Percentiles rank a stretch among this genome's conserved stretches.
phyloP scores from a whole-genome alignment of 305 asterid species.

The Fraxinus albicans region DNA sequence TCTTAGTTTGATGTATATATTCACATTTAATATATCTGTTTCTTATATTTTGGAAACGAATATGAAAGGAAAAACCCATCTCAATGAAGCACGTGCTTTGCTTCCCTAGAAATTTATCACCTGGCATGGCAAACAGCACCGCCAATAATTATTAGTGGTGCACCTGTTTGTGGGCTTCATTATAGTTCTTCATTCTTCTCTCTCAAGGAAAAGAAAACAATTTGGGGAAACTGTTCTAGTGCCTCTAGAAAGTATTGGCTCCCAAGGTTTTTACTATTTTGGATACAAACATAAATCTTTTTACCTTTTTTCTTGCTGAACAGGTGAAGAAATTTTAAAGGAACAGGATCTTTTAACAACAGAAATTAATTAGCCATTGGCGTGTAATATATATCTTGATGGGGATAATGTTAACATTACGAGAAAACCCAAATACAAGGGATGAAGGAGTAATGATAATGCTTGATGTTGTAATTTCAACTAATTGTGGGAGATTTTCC shows the following conservation, averaged over 20 bases:
- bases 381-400: background rate
- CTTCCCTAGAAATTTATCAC: background rate
- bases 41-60: background rate
- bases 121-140: background rate
- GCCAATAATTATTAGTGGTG: background rate
- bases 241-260: background rate
- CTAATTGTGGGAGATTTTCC: background rate
- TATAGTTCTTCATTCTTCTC: background rate
- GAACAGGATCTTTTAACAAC: background rate
- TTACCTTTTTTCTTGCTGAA: background rate
- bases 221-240: background rate
- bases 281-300: background rate
- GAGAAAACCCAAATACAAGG: background rate
- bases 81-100: background rate
- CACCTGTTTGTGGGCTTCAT: background rate
- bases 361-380: background rate
- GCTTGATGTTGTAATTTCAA: background rate
- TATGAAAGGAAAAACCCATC: background rate
- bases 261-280: background rate
- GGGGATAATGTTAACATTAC: background rate
- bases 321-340: background rate
- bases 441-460: background rate
- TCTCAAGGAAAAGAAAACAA: background rate
- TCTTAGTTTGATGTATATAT: background rate
- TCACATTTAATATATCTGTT: background rate